Percentiles rank a stretch among this genome's conserved stretches.
Conservation (phyloP, 169 alveolate genomes). For the Plasmodium vinckei region DNA sequence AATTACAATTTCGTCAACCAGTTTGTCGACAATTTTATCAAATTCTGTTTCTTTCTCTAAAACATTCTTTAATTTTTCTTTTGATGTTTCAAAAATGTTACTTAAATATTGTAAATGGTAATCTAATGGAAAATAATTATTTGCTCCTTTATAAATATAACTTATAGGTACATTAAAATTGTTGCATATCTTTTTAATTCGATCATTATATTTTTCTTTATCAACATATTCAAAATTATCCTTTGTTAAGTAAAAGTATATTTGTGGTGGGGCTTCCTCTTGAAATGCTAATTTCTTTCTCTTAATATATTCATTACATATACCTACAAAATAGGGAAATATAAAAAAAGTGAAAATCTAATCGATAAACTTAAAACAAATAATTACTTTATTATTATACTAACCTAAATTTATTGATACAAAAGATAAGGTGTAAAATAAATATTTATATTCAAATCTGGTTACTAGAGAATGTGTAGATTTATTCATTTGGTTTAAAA, state of each 20-base stretch:
- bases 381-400: not conserved
- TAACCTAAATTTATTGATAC: slow-evolving; percentile 64
- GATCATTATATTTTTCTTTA: slow-evolving; percentile 6
- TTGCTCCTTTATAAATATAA: slow-evolving; percentile 16
- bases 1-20: not conserved
- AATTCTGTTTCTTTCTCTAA: slow-evolving; percentile 23
- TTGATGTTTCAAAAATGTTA: slow-evolving; percentile 33
- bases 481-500: slow-evolving; percentile 25
- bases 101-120: slow-evolving; percentile 58
- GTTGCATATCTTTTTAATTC: slow-evolving; percentile 27
- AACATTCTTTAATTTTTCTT: slow-evolving; percentile 15
- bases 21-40: not conserved
- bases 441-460: slow-evolving; percentile 54
- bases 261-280: slow-evolving; percentile 19
- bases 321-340: slow-evolving; percentile 16
- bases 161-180: slow-evolving; percentile 32
- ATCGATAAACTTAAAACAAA: not conserved
- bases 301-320: slow-evolving; percentile 61
- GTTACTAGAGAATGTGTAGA: slow-evolving; percentile 17
- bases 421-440: slow-evolving; percentile 41
- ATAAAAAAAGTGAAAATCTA: no score
- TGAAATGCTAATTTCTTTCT: slow-evolving; percentile 6
- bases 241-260: slow-evolving; percentile 41
- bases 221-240: slow-evolving; percentile 44
- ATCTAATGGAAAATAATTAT: slow-evolving; percentile 58